Evolutionary conservation across 352 stramenopile species (phyloP).

Genomic region (Globisporangium heterothallicum): DNA sequence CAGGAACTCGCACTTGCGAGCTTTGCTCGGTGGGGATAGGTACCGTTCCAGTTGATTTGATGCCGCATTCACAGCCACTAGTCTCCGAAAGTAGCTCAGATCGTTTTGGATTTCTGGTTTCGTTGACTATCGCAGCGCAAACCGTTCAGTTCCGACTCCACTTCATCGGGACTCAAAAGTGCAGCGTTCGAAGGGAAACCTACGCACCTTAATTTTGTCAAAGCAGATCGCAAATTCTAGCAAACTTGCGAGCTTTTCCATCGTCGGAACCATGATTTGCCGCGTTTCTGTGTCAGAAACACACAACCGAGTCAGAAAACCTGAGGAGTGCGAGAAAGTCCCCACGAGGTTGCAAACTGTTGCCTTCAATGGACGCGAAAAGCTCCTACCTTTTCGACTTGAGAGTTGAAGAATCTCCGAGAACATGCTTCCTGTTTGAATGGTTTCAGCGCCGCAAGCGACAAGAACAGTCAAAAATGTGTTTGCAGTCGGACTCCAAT

Average conservation of each 20-base stretch:
- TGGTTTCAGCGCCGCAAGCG: no score
- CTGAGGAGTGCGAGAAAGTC: no score
- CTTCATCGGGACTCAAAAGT: no score
- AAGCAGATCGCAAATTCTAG: slow-evolving; percentile 52
- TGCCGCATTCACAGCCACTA: slow-evolving; percentile 29
- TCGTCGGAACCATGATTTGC: slow-evolving; percentile 30
- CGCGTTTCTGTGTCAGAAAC: slow-evolving; percentile 10
- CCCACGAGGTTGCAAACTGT: no score
- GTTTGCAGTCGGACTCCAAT: no score
- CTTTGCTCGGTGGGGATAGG: not conserved
- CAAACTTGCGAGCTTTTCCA: slow-evolving; percentile 49
- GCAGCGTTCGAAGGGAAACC: not conserved
- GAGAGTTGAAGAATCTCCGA: slow-evolving; percentile 39
- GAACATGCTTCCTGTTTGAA: slow-evolving; percentile 44
- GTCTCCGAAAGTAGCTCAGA: slow-evolving; percentile 49
- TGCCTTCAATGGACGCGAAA: not conserved
- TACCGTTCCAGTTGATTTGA: slow-evolving; percentile 50
- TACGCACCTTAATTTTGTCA: slow-evolving; percentile 37
- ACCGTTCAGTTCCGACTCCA: no score
- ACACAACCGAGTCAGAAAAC: not conserved
- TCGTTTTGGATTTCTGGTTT: slow-evolving; percentile 60
- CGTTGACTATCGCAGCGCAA: slow-evolving; percentile 14
- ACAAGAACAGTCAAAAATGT: no score
- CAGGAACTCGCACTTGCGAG: no score
- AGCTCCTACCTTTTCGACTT: slow-evolving; percentile 34